Percentiles rank a stretch among this genome's conserved stretches.
Conservation (phyloP, 2,329 filamentous ascomycete species). For the Alternaria triticina region DNA sequence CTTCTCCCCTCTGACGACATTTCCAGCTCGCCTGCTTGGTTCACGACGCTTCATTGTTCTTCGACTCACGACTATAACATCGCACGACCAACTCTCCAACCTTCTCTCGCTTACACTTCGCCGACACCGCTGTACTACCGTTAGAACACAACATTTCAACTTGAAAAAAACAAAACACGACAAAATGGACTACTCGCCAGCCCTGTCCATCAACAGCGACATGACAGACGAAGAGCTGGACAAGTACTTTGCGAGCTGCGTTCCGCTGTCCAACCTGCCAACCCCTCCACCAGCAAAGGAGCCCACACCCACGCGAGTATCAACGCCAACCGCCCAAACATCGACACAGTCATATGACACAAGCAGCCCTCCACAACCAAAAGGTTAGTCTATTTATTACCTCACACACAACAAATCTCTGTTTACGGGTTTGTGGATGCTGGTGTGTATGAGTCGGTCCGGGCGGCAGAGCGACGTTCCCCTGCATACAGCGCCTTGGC, state of each 20-base stretch:
- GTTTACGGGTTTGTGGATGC: slow-evolving; percentile 19
- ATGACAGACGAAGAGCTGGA: slow-evolving; percentile 49
- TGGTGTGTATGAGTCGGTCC: slow-evolving; percentile 24
- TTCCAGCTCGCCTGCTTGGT: slow-evolving; percentile 11
- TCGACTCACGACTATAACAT: not conserved
- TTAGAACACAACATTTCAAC: not conserved
- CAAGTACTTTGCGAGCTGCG: slow-evolving; percentile 47
- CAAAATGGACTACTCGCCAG: slow-evolving; percentile 36
- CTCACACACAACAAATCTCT: slow-evolving; percentile 20
- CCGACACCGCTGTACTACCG: slow-evolving; percentile 9
- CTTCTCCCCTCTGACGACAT: slow-evolving; percentile 25
- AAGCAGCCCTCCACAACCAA: slow-evolving; percentile 26
- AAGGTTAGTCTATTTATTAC: slow-evolving; percentile 33
- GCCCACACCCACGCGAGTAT: slow-evolving; percentile 15
- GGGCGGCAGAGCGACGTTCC: slow-evolving; percentile 20
- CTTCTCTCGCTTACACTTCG: slow-evolving; percentile 1
- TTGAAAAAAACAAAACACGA: not conserved
- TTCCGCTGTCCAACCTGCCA: slow-evolving; percentile 49
- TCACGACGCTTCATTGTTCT: not conserved
- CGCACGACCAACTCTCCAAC: slow-evolving; percentile 2
- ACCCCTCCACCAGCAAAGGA: slow-evolving; percentile 49
- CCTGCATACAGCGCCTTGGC: slow-evolving; percentile 24
- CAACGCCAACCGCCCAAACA: slow-evolving; percentile 10
- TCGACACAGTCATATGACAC: slow-evolving; percentile 4
- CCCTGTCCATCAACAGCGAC: slow-evolving; percentile 36